phyloP scores from a whole-genome alignment of 352 stramenopile species.

The Ochromonadaceae sp. region DNA sequence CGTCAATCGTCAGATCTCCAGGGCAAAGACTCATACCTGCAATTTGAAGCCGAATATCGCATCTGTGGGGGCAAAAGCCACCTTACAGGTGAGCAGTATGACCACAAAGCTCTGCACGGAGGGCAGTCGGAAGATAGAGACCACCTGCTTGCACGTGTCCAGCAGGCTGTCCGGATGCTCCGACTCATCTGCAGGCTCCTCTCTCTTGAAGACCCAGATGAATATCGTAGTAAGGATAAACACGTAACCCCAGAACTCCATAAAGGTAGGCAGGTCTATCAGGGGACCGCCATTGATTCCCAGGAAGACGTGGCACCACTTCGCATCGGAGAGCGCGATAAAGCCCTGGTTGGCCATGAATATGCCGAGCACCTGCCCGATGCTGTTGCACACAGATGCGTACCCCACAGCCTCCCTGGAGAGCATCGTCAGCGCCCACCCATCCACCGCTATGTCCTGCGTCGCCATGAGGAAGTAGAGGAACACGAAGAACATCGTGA shows the following conservation, averaged over 20 bases:
- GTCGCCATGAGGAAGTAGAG: slow-evolving; percentile 98
- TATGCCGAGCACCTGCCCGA: slow-evolving; percentile 63
- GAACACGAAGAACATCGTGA: slow-evolving; percentile 89
- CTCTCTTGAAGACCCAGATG: slow-evolving; percentile 75
- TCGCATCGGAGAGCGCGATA: slow-evolving; percentile 84
- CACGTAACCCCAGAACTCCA: slow-evolving; percentile 77
- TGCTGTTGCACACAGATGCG: slow-evolving; percentile 78
- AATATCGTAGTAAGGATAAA: slow-evolving; percentile 75
- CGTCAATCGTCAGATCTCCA: too few species aligned
- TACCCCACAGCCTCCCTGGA: slow-evolving; percentile 84
- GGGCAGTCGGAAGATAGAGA: slow-evolving; percentile 49
- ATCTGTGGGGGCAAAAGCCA: slow-evolving; percentile 72
- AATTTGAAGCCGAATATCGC: slow-evolving; percentile 71
- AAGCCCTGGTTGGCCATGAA: slow-evolving; percentile 96
- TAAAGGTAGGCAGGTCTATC: slow-evolving; percentile 64
- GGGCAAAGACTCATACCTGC: too few species aligned
- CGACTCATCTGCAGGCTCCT: slow-evolving; percentile 39
- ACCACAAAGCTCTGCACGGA: slow-evolving; percentile 59
- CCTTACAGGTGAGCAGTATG: slow-evolving; percentile 74
- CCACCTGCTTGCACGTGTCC: slow-evolving; percentile 74
- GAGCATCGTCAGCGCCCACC: slow-evolving; percentile 99
- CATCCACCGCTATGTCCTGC: slow-evolving; percentile 98
- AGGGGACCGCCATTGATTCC: slow-evolving; percentile 42
- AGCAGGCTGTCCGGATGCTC: slow-evolving; percentile 51
- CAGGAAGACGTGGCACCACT: slow-evolving; percentile 70